Percentiles rank a stretch among this genome's conserved stretches.
Conservation (phyloP, 176 grass and related monocot genomes). For the Hordeum marinum region DNA sequence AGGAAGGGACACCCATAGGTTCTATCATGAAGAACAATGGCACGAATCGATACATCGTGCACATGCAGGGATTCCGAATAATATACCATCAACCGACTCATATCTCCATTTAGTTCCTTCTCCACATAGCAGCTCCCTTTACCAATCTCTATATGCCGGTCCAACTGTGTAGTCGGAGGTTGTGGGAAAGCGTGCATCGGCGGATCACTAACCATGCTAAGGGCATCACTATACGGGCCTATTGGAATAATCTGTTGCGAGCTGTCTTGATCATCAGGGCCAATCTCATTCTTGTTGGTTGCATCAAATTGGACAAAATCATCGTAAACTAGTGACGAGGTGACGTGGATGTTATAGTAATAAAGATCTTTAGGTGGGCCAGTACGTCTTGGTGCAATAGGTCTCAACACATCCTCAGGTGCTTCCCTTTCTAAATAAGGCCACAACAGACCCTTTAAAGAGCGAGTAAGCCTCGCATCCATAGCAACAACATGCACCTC, state of each 20-base stretch:
- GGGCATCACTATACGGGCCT: not conserved
- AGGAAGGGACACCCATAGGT: not conserved
- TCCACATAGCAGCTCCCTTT: not conserved
- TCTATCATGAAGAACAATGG: too few species aligned
- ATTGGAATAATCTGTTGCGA: not conserved
- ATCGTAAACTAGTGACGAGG: accelerated
- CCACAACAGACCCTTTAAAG: not conserved
- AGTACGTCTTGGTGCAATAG: too few species aligned
- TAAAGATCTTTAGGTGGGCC: too few species aligned
- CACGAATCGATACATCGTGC: not conserved
- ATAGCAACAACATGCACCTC: not conserved
- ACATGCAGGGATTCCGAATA: not conserved
- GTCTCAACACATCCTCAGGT: too few species aligned
- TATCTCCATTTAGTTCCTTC: not conserved
- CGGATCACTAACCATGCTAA: not conserved
- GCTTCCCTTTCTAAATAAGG: too few species aligned
- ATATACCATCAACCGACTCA: not conserved
- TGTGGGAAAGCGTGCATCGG: not conserved
- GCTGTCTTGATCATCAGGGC: too few species aligned
- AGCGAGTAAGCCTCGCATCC: not conserved
- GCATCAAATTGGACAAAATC: not conserved
- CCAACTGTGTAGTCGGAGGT: not conserved
- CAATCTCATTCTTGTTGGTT: not conserved
- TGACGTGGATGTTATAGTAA: not conserved
- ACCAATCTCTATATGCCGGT: not conserved